phyloP scores from a whole-genome alignment of 2,329 filamentous ascomycete genomes.

The Aspergillus alliaceus region DNA sequence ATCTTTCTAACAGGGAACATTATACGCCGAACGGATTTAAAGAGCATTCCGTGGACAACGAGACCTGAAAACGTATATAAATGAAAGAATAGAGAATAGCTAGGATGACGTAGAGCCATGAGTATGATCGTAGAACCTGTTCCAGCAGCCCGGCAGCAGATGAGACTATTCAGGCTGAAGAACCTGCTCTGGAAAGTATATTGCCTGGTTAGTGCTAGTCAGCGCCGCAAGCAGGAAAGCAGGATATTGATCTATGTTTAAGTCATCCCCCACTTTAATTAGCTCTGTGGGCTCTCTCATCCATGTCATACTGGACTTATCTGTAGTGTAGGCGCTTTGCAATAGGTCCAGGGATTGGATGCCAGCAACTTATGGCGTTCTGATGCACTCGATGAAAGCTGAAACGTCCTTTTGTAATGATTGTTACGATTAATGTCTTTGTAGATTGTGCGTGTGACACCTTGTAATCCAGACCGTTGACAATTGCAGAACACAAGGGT shows the following conservation, averaged over 20 bases:
- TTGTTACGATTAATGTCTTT: too few species aligned
- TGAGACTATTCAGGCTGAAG: not conserved
- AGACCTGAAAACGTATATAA: not conserved
- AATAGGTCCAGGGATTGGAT: too few species aligned
- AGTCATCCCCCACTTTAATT: not conserved
- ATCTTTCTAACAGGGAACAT: too few species aligned
- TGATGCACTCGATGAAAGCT: too few species aligned
- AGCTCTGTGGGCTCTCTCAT: not conserved
- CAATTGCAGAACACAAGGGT: too few species aligned
- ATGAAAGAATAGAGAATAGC: not conserved
- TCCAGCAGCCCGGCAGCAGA: not conserved
- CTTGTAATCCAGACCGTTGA: not conserved
- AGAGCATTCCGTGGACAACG: not conserved
- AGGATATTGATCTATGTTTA: not conserved
- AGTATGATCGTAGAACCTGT: not conserved
- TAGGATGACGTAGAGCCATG: not conserved
- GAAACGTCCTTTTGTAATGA: too few species aligned
- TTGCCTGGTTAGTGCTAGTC: too few species aligned
- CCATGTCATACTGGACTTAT: not conserved
- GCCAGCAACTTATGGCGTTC: too few species aligned
- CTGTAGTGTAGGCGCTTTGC: too few species aligned
- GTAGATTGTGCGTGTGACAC: not conserved
- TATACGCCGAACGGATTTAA: not conserved
- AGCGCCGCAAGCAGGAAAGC: not conserved
- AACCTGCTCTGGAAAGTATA: too few species aligned